Base-by-base conservation (phyloP, 2,329 filamentous ascomycete species). In the Sarocladium strictum region DNA sequence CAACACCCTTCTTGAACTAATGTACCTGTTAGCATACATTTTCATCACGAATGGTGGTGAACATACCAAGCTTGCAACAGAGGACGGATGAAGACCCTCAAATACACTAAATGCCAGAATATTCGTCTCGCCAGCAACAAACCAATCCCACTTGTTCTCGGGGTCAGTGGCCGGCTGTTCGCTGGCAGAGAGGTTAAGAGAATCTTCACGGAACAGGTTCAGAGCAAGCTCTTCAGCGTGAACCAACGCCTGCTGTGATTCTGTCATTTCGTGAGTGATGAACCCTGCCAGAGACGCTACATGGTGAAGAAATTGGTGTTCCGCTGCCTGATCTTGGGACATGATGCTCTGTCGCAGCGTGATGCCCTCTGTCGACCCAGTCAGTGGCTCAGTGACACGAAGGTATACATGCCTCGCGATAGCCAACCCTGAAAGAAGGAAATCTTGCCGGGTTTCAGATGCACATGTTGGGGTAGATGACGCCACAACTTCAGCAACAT, bases 321-420 rank as follows among this genome's bases (percentile, higher is more conserved):
- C 66, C 9, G 65, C 60, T 7, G 61, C 57, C 9, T 56, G 58
- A 11, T 69, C 64, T 2, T 57, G 53, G 1, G 58, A 62, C 12
- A 55, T 50, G 35, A 73, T 68, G 41, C 69, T 67, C 12, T 64
- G 61, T 23, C 67, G 69, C 11, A 74, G 59, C 11, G 56, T 59
- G 17, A 73, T 63, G 2, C 59, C 60, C 21, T 57, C 11, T 9
- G 7, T 51, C 17, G 47, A 35, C 10, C 29, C 47, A 11, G 40
- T 59, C 23, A 66, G 58, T 6, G 58, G 53, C 35, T 65, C 67
- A 1, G 72, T 74, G 3, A 71, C 69, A 17, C 68, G 67, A 7
- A 69, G 68, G 58, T 78, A 79, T 2, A 79, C 65, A 19, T 67
- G 62, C 14, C 69, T 64, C 11, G 69, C 64, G 10, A 73, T 57